Conservation (phyloP, 176 grass and related monocot species). For the Calamus simplicifolius region DNA sequence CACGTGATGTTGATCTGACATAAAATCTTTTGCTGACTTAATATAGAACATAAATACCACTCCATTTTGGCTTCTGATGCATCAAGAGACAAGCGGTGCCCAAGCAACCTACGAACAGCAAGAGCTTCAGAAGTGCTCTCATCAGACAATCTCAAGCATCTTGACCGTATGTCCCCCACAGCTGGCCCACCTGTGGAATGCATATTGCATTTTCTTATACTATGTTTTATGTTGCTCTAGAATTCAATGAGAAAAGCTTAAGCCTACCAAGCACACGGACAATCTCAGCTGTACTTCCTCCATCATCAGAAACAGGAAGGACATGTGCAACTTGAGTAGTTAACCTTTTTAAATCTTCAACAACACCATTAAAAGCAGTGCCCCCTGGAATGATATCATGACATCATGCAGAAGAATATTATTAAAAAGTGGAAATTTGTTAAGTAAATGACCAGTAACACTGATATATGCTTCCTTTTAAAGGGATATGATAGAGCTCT, state of each 20-base stretch:
- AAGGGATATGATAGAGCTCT: too few relatives aligned
- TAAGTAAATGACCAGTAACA: too few relatives aligned
- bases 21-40: neutral
- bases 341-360: conserved; percentile 48
- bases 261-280: conserved; percentile 80
- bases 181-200: conserved; percentile 67
- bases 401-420: neutral
- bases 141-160: conserved; percentile 94
- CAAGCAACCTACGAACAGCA: conserved; percentile 77
- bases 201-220: neutral
- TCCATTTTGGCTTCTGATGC: conserved; percentile 73
- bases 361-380: too few relatives aligned
- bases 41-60: conserved; percentile 41
- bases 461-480: too few relatives aligned
- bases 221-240: neutral
- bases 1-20: neutral
- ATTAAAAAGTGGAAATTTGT: too few relatives aligned
- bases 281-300: conserved; percentile 95
- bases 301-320: conserved; percentile 88
- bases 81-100: conserved; percentile 81
- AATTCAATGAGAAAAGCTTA: neutral
- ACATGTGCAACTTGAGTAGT: conserved; percentile 78
- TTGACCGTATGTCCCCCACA: conserved; percentile 96
- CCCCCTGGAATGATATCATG: neutral
- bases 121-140: conserved; percentile 89